Conservation (phyloP, 352 stramenopile genomes). For the Saprolegnia diclina region DNA sequence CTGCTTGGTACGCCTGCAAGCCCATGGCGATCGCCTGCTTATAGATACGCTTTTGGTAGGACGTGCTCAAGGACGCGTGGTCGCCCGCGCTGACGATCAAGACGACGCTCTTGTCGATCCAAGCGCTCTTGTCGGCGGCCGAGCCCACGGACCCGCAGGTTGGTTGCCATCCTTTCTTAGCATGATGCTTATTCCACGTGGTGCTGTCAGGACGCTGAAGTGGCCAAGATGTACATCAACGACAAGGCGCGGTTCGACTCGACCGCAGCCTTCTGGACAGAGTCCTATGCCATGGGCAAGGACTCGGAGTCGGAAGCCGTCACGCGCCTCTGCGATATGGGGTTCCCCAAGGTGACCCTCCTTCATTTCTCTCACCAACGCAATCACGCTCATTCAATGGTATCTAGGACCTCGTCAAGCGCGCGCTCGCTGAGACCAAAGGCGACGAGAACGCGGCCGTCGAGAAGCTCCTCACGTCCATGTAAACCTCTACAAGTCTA, state of each 20-base stretch:
- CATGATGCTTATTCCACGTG: background rate
- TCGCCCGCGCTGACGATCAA: slow-evolving; percentile 96
- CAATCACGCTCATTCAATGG: background rate
- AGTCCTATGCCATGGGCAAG: slow-evolving; percentile 89
- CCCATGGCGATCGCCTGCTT: background rate
- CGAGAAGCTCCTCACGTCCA: slow-evolving; percentile 50
- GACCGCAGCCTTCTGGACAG: slow-evolving; percentile 95
- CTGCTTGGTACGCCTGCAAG: slow-evolving; percentile 68
- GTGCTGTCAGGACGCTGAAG: slow-evolving; percentile 83
- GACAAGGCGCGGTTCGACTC: slow-evolving; percentile 89
- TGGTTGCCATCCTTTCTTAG: background rate
- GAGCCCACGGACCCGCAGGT: slow-evolving; percentile 86
- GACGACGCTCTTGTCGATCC: slow-evolving; percentile 93
- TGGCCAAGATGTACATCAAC: slow-evolving; percentile 94
- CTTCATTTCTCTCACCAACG: background rate
- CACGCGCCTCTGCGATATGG: slow-evolving; percentile 78
- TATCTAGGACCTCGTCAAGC: slow-evolving; percentile 58
- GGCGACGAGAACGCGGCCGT: slow-evolving; percentile 87
- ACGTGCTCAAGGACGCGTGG: slow-evolving; percentile 97
- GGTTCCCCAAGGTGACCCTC: slow-evolving; percentile 59
- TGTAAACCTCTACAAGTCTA: slow-evolving; percentile 15
- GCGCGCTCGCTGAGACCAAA: slow-evolving; percentile 53
- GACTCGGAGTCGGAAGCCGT: slow-evolving; percentile 53
- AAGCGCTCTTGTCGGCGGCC: slow-evolving; percentile 92
- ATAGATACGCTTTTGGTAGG: slow-evolving; percentile 37